Base-by-base conservation (phyloP, 306 rosid genomes). In the Rubus parviflorus region DNA sequence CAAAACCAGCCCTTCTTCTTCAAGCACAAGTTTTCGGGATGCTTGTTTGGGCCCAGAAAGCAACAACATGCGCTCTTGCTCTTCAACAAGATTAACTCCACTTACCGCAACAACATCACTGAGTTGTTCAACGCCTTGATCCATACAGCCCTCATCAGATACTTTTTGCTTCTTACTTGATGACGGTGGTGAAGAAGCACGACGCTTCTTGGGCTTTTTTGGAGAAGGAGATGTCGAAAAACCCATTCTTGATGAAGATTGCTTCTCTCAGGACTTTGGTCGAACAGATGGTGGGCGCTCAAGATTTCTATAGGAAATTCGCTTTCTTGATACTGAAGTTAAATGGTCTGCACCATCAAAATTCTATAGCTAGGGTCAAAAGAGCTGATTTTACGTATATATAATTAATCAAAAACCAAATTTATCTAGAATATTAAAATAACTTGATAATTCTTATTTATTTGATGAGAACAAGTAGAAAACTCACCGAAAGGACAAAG, bases 11-110 rank as follows among this genome's bases (percentile, higher is more conserved):
- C 88, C 88, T 77, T 94, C 98, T 85, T 94, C 93, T 80, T 35
- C 20, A 23, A 60, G 4, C 68, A 3, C 45, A 15, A 63, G 45
- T 37, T 84, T 89, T 72, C 93, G 89, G 80, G 95, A 90, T 65
- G 90, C 94, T 84, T 90, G 97, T 73, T 87, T 92, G 61, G 90
- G 64, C 79, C 89, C 90, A 15, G 95, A 89, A 92, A 92, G 17
- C 35, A 57, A 8, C 37, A 57, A 83, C 71, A 94, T 89, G 30
- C 88, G 97, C 65, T 94, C 97, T 83, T 94, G 97, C 85, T 94
- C 97, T 82, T 92, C 92, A 96, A 89, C 85, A 74, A 92, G 95
- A 80, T 92, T 93, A 78, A 94, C 95, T 87, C 97, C 98, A 81
- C 97, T 90, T 73, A 90, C 93, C 53, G 96, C 96, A 63, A 96